Base-by-base conservation (phyloP, 2,329 filamentous ascomycete genomes). In the Botrytis squamosa region DNA sequence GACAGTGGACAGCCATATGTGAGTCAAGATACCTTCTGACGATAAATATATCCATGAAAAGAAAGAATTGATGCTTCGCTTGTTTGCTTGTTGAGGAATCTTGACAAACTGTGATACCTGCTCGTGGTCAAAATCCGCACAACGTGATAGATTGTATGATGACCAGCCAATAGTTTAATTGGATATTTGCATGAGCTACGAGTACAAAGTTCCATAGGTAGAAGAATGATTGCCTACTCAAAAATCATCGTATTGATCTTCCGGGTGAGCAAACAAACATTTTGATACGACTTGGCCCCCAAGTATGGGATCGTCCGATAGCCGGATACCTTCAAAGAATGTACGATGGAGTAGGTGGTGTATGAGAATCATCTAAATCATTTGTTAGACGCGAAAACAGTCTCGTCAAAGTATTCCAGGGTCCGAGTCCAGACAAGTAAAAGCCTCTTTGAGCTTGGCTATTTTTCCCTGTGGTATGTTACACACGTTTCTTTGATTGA, bases 11-110 rank as follows among this genome's bases (percentile, higher is more conserved):
- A 65, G 14, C 22, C 36, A 40, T 22, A 40, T 55, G 64, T 71
- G 59, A 71, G 59, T 69, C 66, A 66, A 71, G 44, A 55, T 38
- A 52, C 46, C 59, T 71, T 66, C 44, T 66, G 69, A 55, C 44
- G 40, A 52, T 10, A 25, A 29, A 55, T n/a, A 1, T 33, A 63
- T 38, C 9, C 25, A 18, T 36, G 49, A 40, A 33, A n/a, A 16
- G 16, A 44, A 65, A 46, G 25, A 65, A 52, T 36, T 52, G 25
- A 29, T 29, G 59, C 44, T 52, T 63, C 40, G 33, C n/a, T 42
- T 71, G 59, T 71, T 71, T 65, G 69, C 69, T 71, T 66, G 42
- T 40, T 55, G 14, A 64, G 44, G 38, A 4, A 55, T 52, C 52
- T 65, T 40, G 62, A 52, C 69, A 71, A 71, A 66, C 44, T 40